Base-by-base conservation (phyloP, 75 land plant species). In the Picea sitchensis region DNA sequence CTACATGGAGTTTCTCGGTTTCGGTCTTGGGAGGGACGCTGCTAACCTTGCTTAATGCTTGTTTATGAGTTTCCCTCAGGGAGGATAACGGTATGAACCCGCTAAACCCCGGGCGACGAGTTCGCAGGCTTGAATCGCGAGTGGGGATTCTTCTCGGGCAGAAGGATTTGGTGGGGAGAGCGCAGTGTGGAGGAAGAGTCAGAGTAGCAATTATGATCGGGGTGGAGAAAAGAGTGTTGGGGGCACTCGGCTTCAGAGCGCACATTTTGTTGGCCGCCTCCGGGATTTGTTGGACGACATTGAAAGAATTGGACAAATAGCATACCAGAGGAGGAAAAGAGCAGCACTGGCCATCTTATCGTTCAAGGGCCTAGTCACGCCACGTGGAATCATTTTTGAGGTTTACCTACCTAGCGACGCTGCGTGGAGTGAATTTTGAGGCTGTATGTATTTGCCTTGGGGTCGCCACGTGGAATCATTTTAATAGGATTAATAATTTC, bases 61-160 rank as follows among this genome's bases (percentile, higher is more conserved):
- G 76, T 63, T 87, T 87, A 76, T 80, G 85, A 77, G 82, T 59
- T 69, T 87, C 78, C 44, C 75, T 79, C 47, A 87, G 80, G 21
- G 89, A 87, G 20, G 87, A 85, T 8, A 67, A 76, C 9, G 86
- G 87, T 36, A 63, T 76, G 73, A 87, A 61, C 18, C 5, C 20
- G n/a, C 6, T 41, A 9, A 41, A 20, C 3, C 47, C n/a, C 17
- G 21, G 23, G 14, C 26, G 74, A 71, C 13, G 74, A 71, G 23
- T 6, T 44, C 47, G 44, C 14, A 17, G 15, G 54, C n/a, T 44
- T 14, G 51, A 71, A 13, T 71, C 47, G 38, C 12, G 67, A 11
- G 67, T 12, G 9, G 56, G 11, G 31, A 65, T 32, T 31, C 31
- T 11, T 30, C 44, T 6, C 7, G 47, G 9, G 74, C 21, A 71